These are phyloP conservation scores for Ocimum tenuiflorum DNA, from an alignment of 257 asterid genomes.

Conservation along the genomic window DNA sequence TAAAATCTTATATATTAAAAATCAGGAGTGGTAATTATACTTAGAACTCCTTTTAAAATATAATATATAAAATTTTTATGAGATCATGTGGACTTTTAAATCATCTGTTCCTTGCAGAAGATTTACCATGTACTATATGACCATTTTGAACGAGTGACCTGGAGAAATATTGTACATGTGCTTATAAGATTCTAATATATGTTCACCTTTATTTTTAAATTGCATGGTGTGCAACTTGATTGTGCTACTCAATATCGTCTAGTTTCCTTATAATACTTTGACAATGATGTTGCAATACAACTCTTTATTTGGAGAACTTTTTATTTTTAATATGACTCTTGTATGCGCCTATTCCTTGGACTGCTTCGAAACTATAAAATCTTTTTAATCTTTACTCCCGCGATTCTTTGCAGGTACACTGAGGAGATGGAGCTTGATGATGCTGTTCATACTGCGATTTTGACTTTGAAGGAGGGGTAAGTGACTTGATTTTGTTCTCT, in stretches of 20 bases:
- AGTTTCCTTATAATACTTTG: background rate
- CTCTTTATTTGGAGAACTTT: background rate
- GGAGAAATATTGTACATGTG: background rate
- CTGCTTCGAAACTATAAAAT: background rate
- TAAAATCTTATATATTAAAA: background rate
- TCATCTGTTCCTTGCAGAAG: background rate
- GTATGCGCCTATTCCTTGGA: background rate
- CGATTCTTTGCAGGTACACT: conserved; percentile 61
- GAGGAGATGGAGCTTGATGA: conserved; percentile 99
- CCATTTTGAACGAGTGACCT: background rate
- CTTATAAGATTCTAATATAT: background rate
- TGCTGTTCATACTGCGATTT: conserved; percentile 97
- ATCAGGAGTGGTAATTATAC: background rate
- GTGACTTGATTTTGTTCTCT: conserved; percentile 13
- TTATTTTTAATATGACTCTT: background rate
- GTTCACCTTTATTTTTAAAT: background rate
- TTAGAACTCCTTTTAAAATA: too few species aligned
- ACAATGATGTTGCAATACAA: background rate
- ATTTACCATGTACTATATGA: background rate
- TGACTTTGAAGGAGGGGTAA: conserved; percentile 98
- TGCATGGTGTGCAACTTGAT: background rate
- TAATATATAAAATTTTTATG: background rate
- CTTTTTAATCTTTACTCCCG: background rate
- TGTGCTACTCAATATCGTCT: background rate
- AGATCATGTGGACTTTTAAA: background rate